Evolutionary conservation across 1,284 basidiomycete genomes (phyloP), one percentile per base, ranked within the genome.

Genomic region (Lentinula novae-zelandiae): DNA sequence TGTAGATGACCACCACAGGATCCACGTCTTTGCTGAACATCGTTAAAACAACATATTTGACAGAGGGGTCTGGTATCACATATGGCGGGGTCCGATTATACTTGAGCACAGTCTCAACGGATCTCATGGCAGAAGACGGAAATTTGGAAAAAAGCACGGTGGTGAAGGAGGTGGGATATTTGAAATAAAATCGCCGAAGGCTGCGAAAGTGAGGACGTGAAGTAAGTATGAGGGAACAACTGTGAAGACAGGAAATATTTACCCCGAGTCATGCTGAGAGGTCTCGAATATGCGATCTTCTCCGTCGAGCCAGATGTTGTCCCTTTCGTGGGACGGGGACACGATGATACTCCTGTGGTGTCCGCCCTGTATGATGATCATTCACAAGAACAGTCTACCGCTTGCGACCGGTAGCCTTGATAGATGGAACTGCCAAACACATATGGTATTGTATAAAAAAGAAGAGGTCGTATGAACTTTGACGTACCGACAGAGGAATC

Each of bases 121-220:
- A 56, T 15, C 33, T 36, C 31, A 34, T 46, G 10, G 54, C 54
- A 15, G 54, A 46, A 20, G 54, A 56, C 2, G 54, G 54, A n/a
- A 56, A 40, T 33, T 46, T 22, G 54, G 40, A 56, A n/a, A 48
- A 56, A 15, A 56, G 54, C 12, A 13, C 22, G 40, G 54, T 15
- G 31, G 54, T 56, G 42, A 46, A 56, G 54, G 42, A 46, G 15
- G 33, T 22, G 13, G 39, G 54, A 34, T 48, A 34, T 44, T 56
- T 56, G 40, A 40, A 56, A 56, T 56, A 27, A 33, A 56, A 42
- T 56, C 42, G 22, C 54, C 54, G 13, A 56, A 56, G 22, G 54
- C 54, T 56, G 27, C n/a, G 10, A 33, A 53, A 22, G 15, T 40
- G 36, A 22, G 1, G 27, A 34, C 34, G 10, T n/a, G 27, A 31